Percentiles rank a stretch among this genome's conserved stretches.
Evolutionary conservation across 768 basidiomycete species (phyloP).

Genomic region (Boletus rex-veris): DNA sequence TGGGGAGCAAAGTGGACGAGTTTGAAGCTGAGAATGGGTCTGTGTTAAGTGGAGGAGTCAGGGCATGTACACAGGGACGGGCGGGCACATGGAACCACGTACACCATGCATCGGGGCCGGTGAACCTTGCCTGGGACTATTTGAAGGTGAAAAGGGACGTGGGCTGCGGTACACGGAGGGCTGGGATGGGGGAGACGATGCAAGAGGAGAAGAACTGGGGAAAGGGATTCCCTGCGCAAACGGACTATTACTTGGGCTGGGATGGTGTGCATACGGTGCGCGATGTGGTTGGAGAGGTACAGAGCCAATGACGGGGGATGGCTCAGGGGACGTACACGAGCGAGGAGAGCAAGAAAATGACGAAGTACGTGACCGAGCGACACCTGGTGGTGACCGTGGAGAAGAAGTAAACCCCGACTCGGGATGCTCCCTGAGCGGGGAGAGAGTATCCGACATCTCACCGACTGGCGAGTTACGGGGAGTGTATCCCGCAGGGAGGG

Average conservation of each 20-base stretch:
- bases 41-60: not conserved
- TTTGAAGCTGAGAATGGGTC: conserved; percentile 7
- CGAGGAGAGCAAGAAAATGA: conserved; percentile 12
- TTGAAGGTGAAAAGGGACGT: conserved; percentile 6
- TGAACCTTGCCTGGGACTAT: conserved; percentile 5
- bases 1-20: not conserved
- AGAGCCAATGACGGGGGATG: not conserved
- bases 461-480: conserved; percentile 5
- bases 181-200: conserved; percentile 10
- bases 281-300: conserved; percentile 2
- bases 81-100: not conserved
- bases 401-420: conserved; percentile 13
- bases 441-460: conserved; percentile 16
- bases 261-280: conserved; percentile 4
- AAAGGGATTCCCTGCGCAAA: conserved; percentile 13
- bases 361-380: no score
- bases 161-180: not conserved
- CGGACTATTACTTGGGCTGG: conserved; percentile 8
- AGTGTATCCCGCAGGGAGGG: not conserved
- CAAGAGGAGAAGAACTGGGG: conserved; percentile 5
- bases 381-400: not conserved
- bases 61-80: not conserved
- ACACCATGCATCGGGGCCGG: conserved; percentile 12
- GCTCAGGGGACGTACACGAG: conserved; percentile 10
- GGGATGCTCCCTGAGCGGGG: conserved; percentile 16